These are phyloP conservation scores for Gastrodia elata DNA, from an alignment of 106 monocot species.

Conservation along the genomic window DNA sequence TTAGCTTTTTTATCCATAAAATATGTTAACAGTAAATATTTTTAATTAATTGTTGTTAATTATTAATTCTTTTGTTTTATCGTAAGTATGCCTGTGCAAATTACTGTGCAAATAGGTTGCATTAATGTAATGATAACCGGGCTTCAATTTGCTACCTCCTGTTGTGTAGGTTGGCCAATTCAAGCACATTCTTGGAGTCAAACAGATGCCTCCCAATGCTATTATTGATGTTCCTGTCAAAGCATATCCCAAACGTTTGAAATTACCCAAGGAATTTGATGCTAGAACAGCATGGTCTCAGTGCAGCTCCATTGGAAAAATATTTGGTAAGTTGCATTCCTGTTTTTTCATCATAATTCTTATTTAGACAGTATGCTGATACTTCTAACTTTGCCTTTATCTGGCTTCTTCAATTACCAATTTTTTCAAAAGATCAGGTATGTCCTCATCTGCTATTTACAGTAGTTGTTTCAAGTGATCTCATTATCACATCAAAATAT, in stretches of 20 bases:
- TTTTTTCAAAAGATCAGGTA: slow-evolving; percentile 53
- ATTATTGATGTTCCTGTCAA: slow-evolving; percentile 33
- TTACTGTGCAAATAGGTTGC: too few relatives aligned
- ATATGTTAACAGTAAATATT: too few relatives aligned
- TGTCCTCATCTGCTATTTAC: slow-evolving; percentile 9
- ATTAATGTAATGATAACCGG: background rate
- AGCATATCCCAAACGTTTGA: slow-evolving; percentile 33
- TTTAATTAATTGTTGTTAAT: too few relatives aligned
- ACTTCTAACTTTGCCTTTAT: slow-evolving; percentile 4
- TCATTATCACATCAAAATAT: background rate
- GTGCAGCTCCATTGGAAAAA: slow-evolving; percentile 52
- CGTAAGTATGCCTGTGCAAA: too few relatives aligned
- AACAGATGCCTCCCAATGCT: slow-evolving; percentile 26
- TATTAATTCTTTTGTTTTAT: too few relatives aligned
- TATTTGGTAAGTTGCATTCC: slow-evolving; percentile 54
- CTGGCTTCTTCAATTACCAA: background rate
- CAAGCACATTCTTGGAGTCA: slow-evolving; percentile 64
- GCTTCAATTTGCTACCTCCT: background rate
- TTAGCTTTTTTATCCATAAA: too few relatives aligned
- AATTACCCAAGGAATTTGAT: slow-evolving; percentile 67
- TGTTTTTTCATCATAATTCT: background rate
- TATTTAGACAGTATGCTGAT: background rate
- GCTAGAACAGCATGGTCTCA: slow-evolving; percentile 72
- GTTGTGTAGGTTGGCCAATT: slow-evolving; percentile 51
- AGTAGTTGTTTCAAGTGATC: background rate